Evolutionary conservation across 2,329 filamentous ascomycete species (phyloP).

Genomic region (Verticillium zaregamsianum): DNA sequence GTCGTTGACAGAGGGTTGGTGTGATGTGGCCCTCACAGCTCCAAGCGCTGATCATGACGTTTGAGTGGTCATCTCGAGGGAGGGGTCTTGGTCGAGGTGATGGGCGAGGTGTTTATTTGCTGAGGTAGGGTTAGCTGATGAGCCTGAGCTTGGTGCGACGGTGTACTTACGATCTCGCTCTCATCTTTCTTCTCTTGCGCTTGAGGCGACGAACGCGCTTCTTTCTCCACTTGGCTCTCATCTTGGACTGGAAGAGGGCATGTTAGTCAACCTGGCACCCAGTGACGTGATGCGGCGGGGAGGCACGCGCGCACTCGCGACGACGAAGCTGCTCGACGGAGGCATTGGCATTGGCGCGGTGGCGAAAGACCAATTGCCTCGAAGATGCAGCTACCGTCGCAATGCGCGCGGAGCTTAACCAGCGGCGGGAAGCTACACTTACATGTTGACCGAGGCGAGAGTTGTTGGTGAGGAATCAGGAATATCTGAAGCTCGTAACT

Average conservation of each 20-base stretch:
- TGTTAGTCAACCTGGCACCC: neutral
- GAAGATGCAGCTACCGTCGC: neutral
- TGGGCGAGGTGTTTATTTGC: slow-evolving; percentile 65
- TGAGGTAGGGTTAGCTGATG: slow-evolving; percentile 32
- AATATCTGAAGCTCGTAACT: neutral
- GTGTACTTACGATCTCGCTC: slow-evolving; percentile 82
- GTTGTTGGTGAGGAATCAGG: neutral
- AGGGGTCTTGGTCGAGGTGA: slow-evolving; percentile 50
- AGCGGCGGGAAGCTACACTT: neutral
- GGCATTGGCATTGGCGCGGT: neutral
- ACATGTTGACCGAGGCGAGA: neutral
- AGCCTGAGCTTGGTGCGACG: neutral
- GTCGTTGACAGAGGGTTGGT: neutral
- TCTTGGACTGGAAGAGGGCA: slow-evolving; percentile 45
- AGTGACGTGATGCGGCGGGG: neutral
- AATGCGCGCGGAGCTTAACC: neutral
- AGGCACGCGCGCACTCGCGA: neutral
- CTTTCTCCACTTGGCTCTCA: slow-evolving; percentile 99
- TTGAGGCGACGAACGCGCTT: slow-evolving; percentile 99
- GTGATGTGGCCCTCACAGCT: slow-evolving; percentile 4
- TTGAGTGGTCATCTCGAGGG: slow-evolving; percentile 19
- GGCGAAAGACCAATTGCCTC: neutral
- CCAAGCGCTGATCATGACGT: slow-evolving; percentile 5
- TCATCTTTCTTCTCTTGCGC: slow-evolving; percentile 99
- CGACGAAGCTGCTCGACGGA: neutral